These are phyloP conservation scores for Haplosporangium sp. DNA, from an alignment of 371 early-diverging fungal genomes.

Conservation along the genomic window DNA sequence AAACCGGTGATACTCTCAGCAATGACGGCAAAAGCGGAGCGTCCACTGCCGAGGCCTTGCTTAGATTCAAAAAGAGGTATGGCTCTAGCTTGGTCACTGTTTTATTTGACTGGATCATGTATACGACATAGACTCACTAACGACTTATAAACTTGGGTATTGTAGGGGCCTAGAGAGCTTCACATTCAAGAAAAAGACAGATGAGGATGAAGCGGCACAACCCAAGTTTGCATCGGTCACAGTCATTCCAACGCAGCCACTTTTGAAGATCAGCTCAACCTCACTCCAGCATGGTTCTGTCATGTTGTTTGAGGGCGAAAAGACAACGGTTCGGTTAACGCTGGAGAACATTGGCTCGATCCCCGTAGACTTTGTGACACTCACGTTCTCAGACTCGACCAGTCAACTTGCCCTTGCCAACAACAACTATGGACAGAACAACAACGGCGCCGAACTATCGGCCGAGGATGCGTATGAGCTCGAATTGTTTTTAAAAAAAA, in stretches of 20 bases:
- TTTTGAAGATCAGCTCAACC: conserved; percentile 70
- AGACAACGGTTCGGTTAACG: conserved; percentile 70
- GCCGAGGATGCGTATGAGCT: conserved; percentile 82
- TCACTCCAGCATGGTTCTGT: conserved; percentile 73
- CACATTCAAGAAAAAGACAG: conserved; percentile 11
- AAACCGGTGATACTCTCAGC: conserved; percentile 8
- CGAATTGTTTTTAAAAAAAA: conserved; percentile 74
- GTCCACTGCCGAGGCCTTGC: conserved; percentile 20
- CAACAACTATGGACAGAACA: conserved; percentile 55
- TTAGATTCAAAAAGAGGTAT: conserved; percentile 42
- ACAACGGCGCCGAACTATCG: conserved; percentile 62
- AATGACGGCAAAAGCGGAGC: conserved; percentile 2
- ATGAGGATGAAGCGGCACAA: not conserved
- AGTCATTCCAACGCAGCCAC: conserved; percentile 77
- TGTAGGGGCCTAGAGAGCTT: conserved; percentile 48
- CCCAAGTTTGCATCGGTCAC: conserved; percentile 63
- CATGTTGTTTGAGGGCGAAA: conserved; percentile 87
- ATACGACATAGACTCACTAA: too few relatives aligned
- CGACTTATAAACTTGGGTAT: not conserved
- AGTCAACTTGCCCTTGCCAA: conserved; percentile 29
- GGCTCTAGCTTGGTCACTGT: not conserved
- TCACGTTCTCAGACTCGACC: conserved; percentile 76
- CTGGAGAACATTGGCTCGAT: conserved; percentile 82
- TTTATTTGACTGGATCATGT: too few relatives aligned
- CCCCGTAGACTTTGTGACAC: conserved; percentile 74